Evolutionary conservation across 2,329 filamentous ascomycete genomes (phyloP), one percentile per base, ranked within the genome.

Genomic region (Karstenula rhodostoma): DNA sequence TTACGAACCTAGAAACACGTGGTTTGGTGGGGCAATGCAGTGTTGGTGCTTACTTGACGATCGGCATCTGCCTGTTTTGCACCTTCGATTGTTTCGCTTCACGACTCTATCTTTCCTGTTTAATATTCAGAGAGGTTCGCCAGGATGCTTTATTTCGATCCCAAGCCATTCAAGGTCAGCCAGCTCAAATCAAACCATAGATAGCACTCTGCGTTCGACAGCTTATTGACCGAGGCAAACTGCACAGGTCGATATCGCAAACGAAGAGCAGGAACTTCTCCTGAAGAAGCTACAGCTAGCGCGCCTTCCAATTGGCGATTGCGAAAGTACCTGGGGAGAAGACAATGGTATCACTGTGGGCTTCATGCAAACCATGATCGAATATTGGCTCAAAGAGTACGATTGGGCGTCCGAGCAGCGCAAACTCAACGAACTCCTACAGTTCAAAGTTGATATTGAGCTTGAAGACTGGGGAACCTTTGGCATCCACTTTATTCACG

Each of bases 341-440:
- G 43, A 56, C 7, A 48, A 56, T 23, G 44, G 32, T 1, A 27
- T 56, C 15, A 56, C 53, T n/a, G 27, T 56, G 25, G 43, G 19
- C 3, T 49, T 56, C 33, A 49, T 49, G 29, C 29, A 49, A 40
- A 44, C 42, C 43, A 29, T 10, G 13, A 19, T 56, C 43, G 32
- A 42, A 13, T 35, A 56, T 17, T 56, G 54, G 54, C 54, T 56
- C 32, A 19, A 56, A 23, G 43, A 48, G 40, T 56, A 56, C 44
- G 13, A 40, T 43, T 56, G 54, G 54, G 32, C 37, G 5, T 10
- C 32, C 22, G 43, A 56, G 32, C 43, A 56, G 15, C 29, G 32
- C 22, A 56, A 40, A 44, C 25, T 56, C 19, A 56, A 56, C 33
- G 19, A 40, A 29, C 32, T 49, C 22, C 25, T 29, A 17, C 54